A percentile compares a stretch with the other conserved stretches of the same genome.
phyloP scores from a whole-genome alignment of 768 basidiomycete species.

The Rossbeevera mucosa region DNA sequence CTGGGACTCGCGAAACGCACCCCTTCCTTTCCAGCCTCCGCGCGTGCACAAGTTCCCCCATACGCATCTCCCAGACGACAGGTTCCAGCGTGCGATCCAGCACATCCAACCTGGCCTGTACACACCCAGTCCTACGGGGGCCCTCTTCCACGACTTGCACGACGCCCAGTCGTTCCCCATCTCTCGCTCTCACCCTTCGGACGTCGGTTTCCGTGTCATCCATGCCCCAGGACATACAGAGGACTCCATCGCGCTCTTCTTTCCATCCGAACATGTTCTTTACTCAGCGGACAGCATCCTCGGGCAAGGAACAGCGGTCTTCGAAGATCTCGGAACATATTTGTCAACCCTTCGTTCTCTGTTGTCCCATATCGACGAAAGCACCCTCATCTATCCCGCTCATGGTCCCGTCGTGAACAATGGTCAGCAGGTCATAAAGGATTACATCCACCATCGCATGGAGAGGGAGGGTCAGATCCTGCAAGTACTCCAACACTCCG shows the following conservation, averaged over 20 bases:
- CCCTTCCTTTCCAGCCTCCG: conserved; percentile 55
- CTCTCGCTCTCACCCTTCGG: conserved; percentile 7
- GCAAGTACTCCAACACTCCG: conserved; percentile 36
- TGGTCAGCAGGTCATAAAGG: conserved; percentile 55
- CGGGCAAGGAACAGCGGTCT: conserved; percentile 86
- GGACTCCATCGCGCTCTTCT: conserved; percentile 76
- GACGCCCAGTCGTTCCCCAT: conserved; percentile 51
- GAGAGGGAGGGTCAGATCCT: conserved; percentile 80
- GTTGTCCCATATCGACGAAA: conserved; percentile 39
- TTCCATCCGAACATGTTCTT: conserved; percentile 65
- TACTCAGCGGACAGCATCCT: conserved; percentile 92
- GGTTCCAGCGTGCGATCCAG: conserved; percentile 35
- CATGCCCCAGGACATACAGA: conserved; percentile 88
- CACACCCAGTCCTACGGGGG: conserved; percentile 39
- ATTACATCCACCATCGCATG: conserved; percentile 77
- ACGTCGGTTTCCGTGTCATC: conserved; percentile 51
- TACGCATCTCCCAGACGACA: conserved; percentile 26
- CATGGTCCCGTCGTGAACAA: conserved; percentile 78
- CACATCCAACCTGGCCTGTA: conserved; percentile 41
- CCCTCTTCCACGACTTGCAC: conserved; percentile 52
- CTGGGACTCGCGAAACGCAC: conserved; percentile 51
- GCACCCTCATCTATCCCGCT: conserved; percentile 71
- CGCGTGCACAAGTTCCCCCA: conserved; percentile 71
- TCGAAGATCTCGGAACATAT: conserved; percentile 76
- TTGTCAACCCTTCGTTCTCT: conserved; percentile 59